phyloP scores from a whole-genome alignment of 257 asterid species.

The Verbena officinalis region DNA sequence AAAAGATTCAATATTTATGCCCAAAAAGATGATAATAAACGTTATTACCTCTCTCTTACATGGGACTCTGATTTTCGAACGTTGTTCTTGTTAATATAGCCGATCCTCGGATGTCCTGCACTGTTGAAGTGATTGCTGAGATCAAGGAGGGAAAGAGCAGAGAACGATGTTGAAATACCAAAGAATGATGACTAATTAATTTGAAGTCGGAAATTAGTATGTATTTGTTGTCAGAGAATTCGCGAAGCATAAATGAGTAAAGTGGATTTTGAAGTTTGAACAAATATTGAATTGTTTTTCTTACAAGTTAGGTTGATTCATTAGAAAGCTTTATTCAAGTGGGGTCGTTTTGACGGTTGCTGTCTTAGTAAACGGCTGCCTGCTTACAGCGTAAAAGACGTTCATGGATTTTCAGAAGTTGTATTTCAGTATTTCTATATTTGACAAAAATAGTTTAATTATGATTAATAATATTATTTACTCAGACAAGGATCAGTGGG shows the following conservation, averaged over 20 bases:
- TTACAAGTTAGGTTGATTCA: not conserved
- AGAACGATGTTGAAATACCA: not conserved
- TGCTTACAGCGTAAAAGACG: not conserved
- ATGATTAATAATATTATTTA: no score
- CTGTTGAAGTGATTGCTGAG: not conserved
- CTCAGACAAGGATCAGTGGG: no score
- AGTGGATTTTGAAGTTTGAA: not conserved
- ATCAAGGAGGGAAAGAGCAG: not conserved
- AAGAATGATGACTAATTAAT: not conserved
- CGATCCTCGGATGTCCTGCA: not conserved
- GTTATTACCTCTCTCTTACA: constrained; percentile 6
- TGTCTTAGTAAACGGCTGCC: not conserved
- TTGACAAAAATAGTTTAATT: no score
- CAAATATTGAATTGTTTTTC: not conserved
- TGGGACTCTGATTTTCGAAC: constrained; percentile 2
- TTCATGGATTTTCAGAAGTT: no score
- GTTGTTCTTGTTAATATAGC: not conserved
- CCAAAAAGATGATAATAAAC: not conserved
- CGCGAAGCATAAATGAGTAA: not conserved
- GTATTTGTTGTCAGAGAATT: not conserved
- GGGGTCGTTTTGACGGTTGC: not conserved
- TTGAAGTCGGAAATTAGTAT: not conserved
- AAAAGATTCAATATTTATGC: no score
- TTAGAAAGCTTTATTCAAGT: not conserved
- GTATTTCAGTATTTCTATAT: no score